phyloP scores from a whole-genome alignment of 345 rosid genomes.

The Syzygium jambos region DNA sequence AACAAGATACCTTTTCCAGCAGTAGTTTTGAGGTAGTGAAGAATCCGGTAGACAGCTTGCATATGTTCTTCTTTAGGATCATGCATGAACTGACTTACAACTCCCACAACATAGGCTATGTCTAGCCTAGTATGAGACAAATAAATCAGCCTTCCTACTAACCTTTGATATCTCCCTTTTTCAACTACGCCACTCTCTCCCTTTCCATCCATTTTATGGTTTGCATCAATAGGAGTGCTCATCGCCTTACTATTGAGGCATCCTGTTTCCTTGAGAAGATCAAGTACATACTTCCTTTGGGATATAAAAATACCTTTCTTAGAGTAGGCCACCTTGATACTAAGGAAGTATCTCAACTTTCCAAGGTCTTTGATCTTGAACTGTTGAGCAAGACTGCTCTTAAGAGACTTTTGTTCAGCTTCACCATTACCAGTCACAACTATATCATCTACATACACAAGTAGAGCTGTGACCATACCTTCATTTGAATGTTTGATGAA shows the following conservation, averaged over 20 bases:
- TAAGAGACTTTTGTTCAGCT: background rate
- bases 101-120: background rate
- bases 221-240: background rate
- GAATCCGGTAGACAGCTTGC: background rate
- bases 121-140: background rate
- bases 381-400: background rate
- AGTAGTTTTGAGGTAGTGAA: background rate
- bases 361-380: background rate
- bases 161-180: background rate
- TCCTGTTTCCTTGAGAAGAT: background rate
- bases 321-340: background rate
- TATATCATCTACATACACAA: background rate
- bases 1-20: too few species aligned
- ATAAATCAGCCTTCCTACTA: background rate
- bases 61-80: background rate
- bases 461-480: too few species aligned
- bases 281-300: background rate
- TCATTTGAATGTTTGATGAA: background rate
- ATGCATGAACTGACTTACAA: constrained; percentile 5
- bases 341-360: background rate
- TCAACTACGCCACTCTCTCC: background rate
- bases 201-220: background rate
- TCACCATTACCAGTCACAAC: background rate
- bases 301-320: background rate
- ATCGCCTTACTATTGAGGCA: background rate